A percentile compares a stretch with the other conserved stretches of the same genome.
Conservation (phyloP, 164 flowering plant species). For the Piper betle region DNA sequence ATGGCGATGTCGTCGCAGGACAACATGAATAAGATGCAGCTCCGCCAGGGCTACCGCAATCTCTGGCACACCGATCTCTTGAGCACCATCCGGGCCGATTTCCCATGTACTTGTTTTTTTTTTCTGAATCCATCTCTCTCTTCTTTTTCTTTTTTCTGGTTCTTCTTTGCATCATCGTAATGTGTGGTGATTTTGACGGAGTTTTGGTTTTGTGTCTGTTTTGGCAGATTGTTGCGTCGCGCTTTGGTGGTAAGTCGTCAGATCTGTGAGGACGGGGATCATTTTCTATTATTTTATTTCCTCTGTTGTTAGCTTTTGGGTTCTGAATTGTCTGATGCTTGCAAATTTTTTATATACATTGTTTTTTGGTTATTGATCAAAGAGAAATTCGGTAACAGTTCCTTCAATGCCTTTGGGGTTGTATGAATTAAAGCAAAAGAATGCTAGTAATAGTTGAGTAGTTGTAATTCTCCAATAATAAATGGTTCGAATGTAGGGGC, state of each 20-base stretch:
- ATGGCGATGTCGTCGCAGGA: conserved; percentile 38
- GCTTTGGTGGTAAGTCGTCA: conserved; percentile 24
- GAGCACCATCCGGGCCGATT: conserved; percentile 49
- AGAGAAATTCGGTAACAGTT: too few species aligned
- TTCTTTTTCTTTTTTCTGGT: not conserved
- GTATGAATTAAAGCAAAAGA: too few species aligned
- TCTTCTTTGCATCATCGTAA: not conserved
- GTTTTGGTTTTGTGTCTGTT: not conserved
- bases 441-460: too few species aligned
- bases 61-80: conserved; percentile 81
- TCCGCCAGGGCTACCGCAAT: conserved; percentile 64
- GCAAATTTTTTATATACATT: too few species aligned
- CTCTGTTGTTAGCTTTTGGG: too few species aligned
- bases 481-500: too few species aligned
- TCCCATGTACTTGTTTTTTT: conserved; percentile 37
- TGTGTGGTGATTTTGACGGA: not conserved
- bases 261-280: not conserved
- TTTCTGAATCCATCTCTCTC: not conserved
- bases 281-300: too few species aligned
- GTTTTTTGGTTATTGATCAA: too few species aligned
- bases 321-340: too few species aligned
- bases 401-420: too few species aligned
- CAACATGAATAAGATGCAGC: conserved; percentile 54
- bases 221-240: conserved; percentile 40
- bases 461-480: too few species aligned